Evolutionary conservation across 2,329 filamentous ascomycete genomes (phyloP), one percentile per base, ranked within the genome.

Genomic region (Ophiostoma piceae): DNA sequence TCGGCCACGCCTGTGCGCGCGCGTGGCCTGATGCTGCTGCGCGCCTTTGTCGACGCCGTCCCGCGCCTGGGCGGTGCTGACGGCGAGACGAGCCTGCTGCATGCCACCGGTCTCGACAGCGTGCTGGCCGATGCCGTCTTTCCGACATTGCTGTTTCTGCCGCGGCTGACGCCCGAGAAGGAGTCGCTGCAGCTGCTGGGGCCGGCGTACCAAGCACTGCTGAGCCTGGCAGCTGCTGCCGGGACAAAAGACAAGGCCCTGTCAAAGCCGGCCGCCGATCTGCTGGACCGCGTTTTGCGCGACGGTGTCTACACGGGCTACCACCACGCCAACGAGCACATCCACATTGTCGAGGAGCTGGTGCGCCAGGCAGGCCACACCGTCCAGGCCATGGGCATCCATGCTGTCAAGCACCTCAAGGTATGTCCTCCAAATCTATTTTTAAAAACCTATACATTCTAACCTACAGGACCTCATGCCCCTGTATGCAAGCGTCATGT

Each of bases 131-230:
- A 92, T 26, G 85, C 88, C 2, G 79, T 92, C 1, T 84, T 89
- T 73, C 91, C 92, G 0, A 87, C 88, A 47, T 84, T 97, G n/a
- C 83, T 90, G 8, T 91, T 88, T 74, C 83, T 97, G 6, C 94
- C 94, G 0, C 87, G 84, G 14, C 81, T 96, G 60, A 97, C 92
- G 0, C 88, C 91, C 0, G 90, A 92, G 75, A 77, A 83, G 0
- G 90, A 95, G 70, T 91, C 91, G 3, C 76, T 90, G 1, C 75
- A 76, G 1, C 80, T 97, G 2, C 83, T 97, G 0, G 76, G 78
- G 6, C 82, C 84, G 7, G 87, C 90, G 0, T 96, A 93, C 73
- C 82, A 84, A 8, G 88, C 88, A 1, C 81, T 96, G 2, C 79
- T 90, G 22, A 79, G 80, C 0, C 82, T 97, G 6, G 75, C 72